These are phyloP conservation scores for Peniophora sp. DNA, from an alignment of 1,284 basidiomycete genomes.

Conservation along the genomic window DNA sequence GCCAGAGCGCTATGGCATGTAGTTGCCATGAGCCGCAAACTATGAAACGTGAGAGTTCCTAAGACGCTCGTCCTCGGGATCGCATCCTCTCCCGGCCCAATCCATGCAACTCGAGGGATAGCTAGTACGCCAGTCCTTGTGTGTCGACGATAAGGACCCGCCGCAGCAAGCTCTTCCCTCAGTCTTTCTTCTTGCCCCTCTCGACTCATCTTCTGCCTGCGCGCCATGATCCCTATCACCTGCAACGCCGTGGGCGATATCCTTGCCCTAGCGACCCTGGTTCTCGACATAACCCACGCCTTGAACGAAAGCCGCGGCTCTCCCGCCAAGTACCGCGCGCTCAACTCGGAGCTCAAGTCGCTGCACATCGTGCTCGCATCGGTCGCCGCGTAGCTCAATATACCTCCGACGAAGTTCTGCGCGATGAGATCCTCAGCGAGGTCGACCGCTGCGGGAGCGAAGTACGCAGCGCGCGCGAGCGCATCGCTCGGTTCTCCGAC, in stretches of 20 bases:
- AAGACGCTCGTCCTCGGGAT: too few relatives aligned
- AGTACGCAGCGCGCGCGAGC: background rate
- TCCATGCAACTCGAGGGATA: too few relatives aligned
- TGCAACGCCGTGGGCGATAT: slow-evolving; percentile 5
- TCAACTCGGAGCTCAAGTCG: background rate
- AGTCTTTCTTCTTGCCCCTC: too few relatives aligned
- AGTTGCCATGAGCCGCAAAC: too few relatives aligned
- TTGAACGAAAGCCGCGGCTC: slow-evolving; percentile 1
- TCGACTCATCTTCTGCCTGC: background rate
- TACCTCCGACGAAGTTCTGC: background rate
- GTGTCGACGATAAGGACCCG: too few relatives aligned
- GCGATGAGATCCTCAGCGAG: background rate
- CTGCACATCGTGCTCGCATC: background rate
- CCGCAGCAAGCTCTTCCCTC: too few relatives aligned
- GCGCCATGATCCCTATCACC: slow-evolving; percentile 2
- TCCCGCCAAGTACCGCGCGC: background rate
- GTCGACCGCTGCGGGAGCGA: background rate
- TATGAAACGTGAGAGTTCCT: too few relatives aligned
- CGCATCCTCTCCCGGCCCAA: too few relatives aligned
- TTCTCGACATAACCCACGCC: background rate
- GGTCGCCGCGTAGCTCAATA: background rate
- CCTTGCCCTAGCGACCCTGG: background rate
- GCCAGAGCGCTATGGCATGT: too few relatives aligned
- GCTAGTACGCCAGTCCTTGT: too few relatives aligned
- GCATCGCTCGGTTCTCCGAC: background rate